These are phyloP conservation scores for Termitomyces sp. DNA, from an alignment of 768 basidiomycete species.

Conservation along the genomic window DNA sequence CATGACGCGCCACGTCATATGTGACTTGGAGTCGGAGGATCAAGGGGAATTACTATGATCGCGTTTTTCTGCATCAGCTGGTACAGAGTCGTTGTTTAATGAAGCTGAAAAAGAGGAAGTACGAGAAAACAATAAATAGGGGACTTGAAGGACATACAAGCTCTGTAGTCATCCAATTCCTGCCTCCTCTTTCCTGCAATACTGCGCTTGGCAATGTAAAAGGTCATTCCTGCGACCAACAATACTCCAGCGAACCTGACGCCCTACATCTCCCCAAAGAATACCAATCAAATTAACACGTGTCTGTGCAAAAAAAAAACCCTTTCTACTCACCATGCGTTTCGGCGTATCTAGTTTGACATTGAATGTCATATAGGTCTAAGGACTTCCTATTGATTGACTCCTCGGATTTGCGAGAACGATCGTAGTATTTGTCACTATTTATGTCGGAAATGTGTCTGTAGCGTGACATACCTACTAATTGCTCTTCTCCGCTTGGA, in stretches of 20 bases:
- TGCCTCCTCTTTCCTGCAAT: constrained; percentile 27
- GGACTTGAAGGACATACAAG: constrained; percentile 17
- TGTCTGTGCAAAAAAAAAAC: not conserved
- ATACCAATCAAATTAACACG: not conserved
- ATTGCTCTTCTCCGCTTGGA: not conserved
- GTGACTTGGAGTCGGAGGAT: too few species aligned
- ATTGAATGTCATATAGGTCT: constrained; percentile 6
- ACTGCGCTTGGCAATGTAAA: constrained; percentile 28
- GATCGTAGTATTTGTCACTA: constrained; percentile 4
- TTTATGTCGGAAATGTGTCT: not conserved
- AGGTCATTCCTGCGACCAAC: constrained; percentile 23
- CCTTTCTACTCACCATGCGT: constrained; percentile 12
- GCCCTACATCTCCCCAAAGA: constrained; percentile 15
- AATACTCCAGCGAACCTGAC: constrained; percentile 26
- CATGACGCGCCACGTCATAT: constrained; percentile 9
- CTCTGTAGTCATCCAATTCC: constrained; percentile 27
- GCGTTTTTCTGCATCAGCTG: not conserved
- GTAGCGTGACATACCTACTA: too few species aligned
- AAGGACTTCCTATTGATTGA: not conserved
- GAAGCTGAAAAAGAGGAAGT: not conserved
- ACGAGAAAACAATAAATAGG: not conserved
- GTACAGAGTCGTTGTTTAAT: not conserved
- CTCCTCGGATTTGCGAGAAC: not conserved
- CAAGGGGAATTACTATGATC: not conserved
- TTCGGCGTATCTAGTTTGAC: constrained; percentile 16